Conservation (phyloP, 2,329 filamentous ascomycete species). For the Botrytis squamosa region DNA sequence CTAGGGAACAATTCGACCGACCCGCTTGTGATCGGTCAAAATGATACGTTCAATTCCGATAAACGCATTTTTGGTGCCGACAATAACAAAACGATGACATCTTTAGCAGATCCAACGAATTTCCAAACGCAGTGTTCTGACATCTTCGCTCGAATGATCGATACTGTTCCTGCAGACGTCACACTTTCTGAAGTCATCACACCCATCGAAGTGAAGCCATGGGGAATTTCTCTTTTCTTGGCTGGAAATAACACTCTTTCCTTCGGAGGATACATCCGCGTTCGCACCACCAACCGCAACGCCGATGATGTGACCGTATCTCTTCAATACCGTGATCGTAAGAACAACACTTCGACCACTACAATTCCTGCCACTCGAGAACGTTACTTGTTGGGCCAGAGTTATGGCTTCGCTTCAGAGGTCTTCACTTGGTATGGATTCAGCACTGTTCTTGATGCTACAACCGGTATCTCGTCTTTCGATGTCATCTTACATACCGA, state of each 20-base stretch:
- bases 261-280: not conserved
- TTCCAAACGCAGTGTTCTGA: constrained; percentile 50
- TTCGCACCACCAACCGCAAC: constrained; percentile 1
- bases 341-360: not conserved
- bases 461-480: constrained; percentile 2
- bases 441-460: not conserved
- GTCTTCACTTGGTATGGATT: not conserved
- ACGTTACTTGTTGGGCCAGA: not conserved
- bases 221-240: not conserved
- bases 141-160: constrained; percentile 59
- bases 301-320: not conserved
- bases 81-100: constrained; percentile 52
- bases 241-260: not conserved
- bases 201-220: constrained; percentile 44
- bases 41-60: constrained; percentile 51
- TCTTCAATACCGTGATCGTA: not conserved
- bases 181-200: constrained; percentile 51
- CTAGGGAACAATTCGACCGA: constrained; percentile 13
- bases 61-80: constrained; percentile 56
- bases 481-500: not conserved
- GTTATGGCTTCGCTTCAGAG: not conserved
- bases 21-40: constrained; percentile 43
- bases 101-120: constrained; percentile 44
- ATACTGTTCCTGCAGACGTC: constrained; percentile 54
- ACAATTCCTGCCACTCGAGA: not conserved